phyloP scores from a whole-genome alignment of 176 grass and related monocot species.

The Rhynchospora pubera region DNA sequence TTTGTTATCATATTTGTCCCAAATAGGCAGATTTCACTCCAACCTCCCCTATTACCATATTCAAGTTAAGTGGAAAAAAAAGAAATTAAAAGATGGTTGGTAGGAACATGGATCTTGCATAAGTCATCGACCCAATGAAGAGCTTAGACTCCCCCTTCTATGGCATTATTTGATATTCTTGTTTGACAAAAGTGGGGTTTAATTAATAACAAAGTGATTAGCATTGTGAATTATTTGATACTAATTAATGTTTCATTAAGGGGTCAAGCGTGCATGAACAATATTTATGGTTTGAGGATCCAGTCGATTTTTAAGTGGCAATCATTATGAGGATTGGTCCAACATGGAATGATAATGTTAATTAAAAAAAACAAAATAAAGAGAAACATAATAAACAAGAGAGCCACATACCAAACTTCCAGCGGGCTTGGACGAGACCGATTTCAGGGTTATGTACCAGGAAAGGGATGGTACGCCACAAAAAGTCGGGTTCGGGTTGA shows the following conservation, averaged over 20 bases:
- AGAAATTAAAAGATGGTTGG: background rate
- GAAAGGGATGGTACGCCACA: constrained; percentile 64
- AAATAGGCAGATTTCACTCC: background rate
- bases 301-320: background rate
- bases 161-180: background rate
- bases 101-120: background rate
- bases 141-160: background rate
- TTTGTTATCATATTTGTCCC: background rate
- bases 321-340: background rate
- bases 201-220: background rate
- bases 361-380: constrained; percentile 3
- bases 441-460: constrained; percentile 66
- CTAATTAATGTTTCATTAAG: constrained; percentile 1
- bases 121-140: background rate
- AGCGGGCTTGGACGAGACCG: constrained; percentile 77
- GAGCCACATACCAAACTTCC: constrained; percentile 48
- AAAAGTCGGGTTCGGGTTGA: constrained; percentile 74
- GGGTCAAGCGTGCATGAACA: background rate
- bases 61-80: background rate
- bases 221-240: background rate
- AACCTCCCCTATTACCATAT: background rate
- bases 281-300: background rate
- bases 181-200: background rate
- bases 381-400: background rate
- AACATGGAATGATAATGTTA: background rate